phyloP scores from a whole-genome alignment of 257 asterid genomes.

The Sherardia arvensis region DNA sequence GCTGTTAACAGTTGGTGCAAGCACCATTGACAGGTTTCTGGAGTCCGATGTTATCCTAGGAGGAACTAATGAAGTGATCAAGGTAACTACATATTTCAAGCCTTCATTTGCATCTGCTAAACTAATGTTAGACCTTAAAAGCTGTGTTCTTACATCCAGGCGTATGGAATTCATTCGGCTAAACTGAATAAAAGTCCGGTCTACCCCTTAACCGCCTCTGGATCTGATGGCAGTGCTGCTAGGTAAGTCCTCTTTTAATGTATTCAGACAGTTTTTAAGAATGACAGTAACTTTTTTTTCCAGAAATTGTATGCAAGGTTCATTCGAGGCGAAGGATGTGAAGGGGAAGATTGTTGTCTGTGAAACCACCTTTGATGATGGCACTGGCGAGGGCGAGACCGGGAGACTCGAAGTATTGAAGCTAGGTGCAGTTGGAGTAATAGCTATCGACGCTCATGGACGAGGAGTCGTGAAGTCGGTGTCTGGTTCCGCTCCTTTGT shows the following conservation, averaged over 20 bases:
- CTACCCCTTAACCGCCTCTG: constrained; percentile 41
- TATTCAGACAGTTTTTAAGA: background rate
- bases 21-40: constrained; percentile 67
- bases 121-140: background rate
- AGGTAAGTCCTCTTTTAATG: constrained; percentile 22
- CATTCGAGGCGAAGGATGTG: constrained; percentile 35
- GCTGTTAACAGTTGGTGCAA: constrained; percentile 79
- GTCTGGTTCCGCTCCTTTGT: constrained; percentile 25
- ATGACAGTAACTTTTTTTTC: background rate
- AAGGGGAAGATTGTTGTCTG: constrained; percentile 63
- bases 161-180: constrained; percentile 60
- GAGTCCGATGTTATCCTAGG: constrained; percentile 46
- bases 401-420: constrained; percentile 20
- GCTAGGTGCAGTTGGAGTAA: constrained; percentile 44
- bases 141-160: constrained; percentile 33
- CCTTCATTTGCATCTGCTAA: too few relatives aligned
- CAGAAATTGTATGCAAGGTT: constrained; percentile 45
- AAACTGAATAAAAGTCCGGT: constrained; percentile 26
- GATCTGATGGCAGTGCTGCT: constrained; percentile 13
- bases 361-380: constrained; percentile 15
- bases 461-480: constrained; percentile 24
- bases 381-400: background rate
- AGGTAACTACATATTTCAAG: constrained; percentile 28
- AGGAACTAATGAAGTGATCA: constrained; percentile 28
- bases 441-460: constrained; percentile 27